Percentiles rank a stretch among this genome's conserved stretches.
Conservation (phyloP, 139 green algal genomes). For the Asterochloris sp. region DNA sequence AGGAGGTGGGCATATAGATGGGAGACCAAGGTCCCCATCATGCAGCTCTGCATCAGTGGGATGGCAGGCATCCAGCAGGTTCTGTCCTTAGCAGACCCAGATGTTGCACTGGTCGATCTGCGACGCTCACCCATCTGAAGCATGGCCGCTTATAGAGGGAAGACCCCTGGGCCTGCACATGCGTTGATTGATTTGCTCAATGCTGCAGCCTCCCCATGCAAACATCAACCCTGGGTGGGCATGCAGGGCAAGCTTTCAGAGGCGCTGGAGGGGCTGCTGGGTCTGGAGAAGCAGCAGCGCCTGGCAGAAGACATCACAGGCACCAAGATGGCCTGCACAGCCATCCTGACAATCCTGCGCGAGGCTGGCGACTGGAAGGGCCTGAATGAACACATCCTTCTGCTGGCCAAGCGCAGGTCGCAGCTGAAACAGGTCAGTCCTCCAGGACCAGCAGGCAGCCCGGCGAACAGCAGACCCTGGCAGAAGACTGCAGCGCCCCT, state of each 20-base stretch:
- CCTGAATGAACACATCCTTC: constrained; percentile 91
- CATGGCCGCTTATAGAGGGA: too few relatives aligned
- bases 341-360: constrained; percentile 76
- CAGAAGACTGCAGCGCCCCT: too few relatives aligned
- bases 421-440: constrained; percentile 89
- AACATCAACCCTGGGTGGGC: background rate
- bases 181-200: too few relatives aligned
- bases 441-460: background rate
- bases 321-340: constrained; percentile 72
- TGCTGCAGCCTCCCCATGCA: too few relatives aligned
- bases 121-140: too few relatives aligned
- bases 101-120: too few relatives aligned
- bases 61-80: too few relatives aligned
- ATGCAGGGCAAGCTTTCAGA: constrained; percentile 27
- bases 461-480: background rate
- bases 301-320: constrained; percentile 80
- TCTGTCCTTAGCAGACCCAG: too few relatives aligned
- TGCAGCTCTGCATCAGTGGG: too few relatives aligned
- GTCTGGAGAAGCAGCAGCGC: constrained; percentile 80
- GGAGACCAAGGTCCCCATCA: background rate
- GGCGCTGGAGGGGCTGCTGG: constrained; percentile 75
- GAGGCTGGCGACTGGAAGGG: constrained; percentile 77
- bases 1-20: background rate
- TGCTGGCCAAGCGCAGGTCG: constrained; percentile 92
- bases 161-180: too few relatives aligned